A percentile compares a stretch with the other conserved stretches of the same genome.
Conservation (phyloP, 257 asterid species). For the Gentiana dahurica region DNA sequence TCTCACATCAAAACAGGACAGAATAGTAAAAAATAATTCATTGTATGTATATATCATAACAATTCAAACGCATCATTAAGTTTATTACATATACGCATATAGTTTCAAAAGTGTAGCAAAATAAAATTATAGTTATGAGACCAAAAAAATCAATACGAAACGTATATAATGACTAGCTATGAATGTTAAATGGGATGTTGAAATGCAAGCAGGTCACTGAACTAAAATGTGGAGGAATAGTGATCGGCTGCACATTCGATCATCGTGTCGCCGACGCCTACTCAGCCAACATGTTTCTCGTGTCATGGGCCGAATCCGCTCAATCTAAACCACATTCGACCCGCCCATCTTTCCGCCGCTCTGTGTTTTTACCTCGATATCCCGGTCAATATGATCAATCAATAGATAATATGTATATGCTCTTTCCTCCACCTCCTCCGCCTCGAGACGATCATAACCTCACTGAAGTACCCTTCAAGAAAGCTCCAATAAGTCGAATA, state of each 20-base stretch:
- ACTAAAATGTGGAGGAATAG: slow-evolving; percentile 51
- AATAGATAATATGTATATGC: slow-evolving; percentile 28
- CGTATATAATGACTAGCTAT: not conserved
- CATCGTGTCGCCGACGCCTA: slow-evolving; percentile 77
- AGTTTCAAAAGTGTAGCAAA: too few relatives aligned
- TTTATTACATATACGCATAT: too few relatives aligned
- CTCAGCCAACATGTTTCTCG: slow-evolving; percentile 66
- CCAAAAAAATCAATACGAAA: too few relatives aligned
- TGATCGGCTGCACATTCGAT: slow-evolving; percentile 54
- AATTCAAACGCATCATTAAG: too few relatives aligned
- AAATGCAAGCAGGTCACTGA: slow-evolving; percentile 33
- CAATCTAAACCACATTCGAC: slow-evolving; percentile 24
- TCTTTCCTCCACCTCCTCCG: slow-evolving; percentile 12
- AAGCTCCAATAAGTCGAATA: slow-evolving; percentile 38
- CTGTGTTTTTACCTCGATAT: slow-evolving; percentile 38
- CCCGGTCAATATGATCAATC: slow-evolving; percentile 28
- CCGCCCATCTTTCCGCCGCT: slow-evolving; percentile 52
- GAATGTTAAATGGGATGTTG: too few relatives aligned
- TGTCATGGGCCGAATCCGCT: slow-evolving; percentile 61
- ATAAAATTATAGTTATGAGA: too few relatives aligned
- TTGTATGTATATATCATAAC: too few relatives aligned
- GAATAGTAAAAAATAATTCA: too few relatives aligned
- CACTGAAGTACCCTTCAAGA: slow-evolving; percentile 5
- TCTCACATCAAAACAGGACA: too few relatives aligned
- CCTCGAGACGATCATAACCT: not conserved